These are phyloP conservation scores for Xylariaceae sp. DNA, from an alignment of 2,329 filamentous ascomycete species.

Conservation along the genomic window DNA sequence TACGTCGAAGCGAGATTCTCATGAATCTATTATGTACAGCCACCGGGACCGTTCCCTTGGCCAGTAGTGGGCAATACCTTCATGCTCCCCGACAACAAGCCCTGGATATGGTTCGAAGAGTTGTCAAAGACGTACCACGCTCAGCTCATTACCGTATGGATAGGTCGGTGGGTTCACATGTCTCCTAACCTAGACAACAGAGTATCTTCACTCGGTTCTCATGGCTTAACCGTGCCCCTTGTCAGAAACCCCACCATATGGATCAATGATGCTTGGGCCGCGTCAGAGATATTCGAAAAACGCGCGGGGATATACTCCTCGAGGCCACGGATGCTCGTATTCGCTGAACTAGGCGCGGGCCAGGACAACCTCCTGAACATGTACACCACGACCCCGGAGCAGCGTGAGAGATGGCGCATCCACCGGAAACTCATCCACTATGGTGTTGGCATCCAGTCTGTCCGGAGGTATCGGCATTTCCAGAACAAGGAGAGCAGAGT, in stretches of 20 bases:
- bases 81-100: constrained; percentile 47
- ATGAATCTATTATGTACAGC: constrained; percentile 32
- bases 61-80: constrained; percentile 53
- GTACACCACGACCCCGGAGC: constrained; percentile 34
- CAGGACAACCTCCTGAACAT: constrained; percentile 41
- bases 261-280: constrained; percentile 45
- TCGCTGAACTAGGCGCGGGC: constrained; percentile 40
- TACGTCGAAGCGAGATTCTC: background rate
- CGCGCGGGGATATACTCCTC: constrained; percentile 46
- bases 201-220: background rate
- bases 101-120: constrained; percentile 53
- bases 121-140: constrained; percentile 44
- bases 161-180: constrained; percentile 36
- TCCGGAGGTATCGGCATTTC: constrained; percentile 46
- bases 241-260: constrained; percentile 38
- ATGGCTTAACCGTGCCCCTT: constrained; percentile 15
- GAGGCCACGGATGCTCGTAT: constrained; percentile 45
- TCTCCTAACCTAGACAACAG: background rate
- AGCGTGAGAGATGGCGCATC: constrained; percentile 39
- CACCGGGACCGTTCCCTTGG: constrained; percentile 48
- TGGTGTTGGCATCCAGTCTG: constrained; percentile 49
- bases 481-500: constrained; percentile 55
- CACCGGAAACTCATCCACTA: constrained; percentile 48
- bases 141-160: constrained; percentile 52
- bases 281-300: constrained; percentile 51